phyloP scores from a whole-genome alignment of 2,329 filamentous ascomycete genomes.

The Aspergillus persii region DNA sequence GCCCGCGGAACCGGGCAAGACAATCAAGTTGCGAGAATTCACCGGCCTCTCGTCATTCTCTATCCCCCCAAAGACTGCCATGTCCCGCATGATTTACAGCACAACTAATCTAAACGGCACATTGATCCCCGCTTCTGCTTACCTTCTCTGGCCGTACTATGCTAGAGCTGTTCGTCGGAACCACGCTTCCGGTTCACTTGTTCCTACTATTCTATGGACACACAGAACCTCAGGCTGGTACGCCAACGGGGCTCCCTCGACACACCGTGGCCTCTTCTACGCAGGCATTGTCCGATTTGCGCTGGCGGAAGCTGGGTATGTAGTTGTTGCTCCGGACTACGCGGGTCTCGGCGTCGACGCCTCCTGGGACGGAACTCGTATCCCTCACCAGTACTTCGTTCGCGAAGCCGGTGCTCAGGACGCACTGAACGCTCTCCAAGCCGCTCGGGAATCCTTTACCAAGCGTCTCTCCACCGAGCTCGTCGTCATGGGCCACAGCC shows the following conservation, averaged over 20 bases:
- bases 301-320: slow-evolving; percentile 44
- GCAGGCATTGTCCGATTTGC: slow-evolving; percentile 40
- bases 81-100: slow-evolving; percentile 52
- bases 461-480: slow-evolving; percentile 36
- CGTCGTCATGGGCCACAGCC: slow-evolving; percentile 48
- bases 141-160: slow-evolving; percentile 50
- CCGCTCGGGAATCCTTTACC: slow-evolving; percentile 44
- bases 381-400: slow-evolving; percentile 44
- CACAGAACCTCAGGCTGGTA: slow-evolving; percentile 48
- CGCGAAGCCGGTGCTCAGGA: slow-evolving; percentile 44
- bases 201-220: slow-evolving; percentile 41
- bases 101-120: slow-evolving; percentile 47
- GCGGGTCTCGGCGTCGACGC: slow-evolving; percentile 44
- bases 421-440: slow-evolving; percentile 42
- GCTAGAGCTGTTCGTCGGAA: slow-evolving; percentile 14
- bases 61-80: slow-evolving; percentile 15
- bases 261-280: slow-evolving; percentile 43
- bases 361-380: slow-evolving; percentile 31
- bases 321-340: slow-evolving; percentile 48
- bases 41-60: slow-evolving; percentile 15
- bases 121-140: slow-evolving; percentile 49
- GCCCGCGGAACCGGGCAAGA: slow-evolving; percentile 11
- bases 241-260: slow-evolving; percentile 41
- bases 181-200: slow-evolving; percentile 6
- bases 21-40: slow-evolving; percentile 14